Evolutionary conservation across 2,329 filamentous ascomycete genomes (phyloP).

Genomic region (Sarocladium oryzae): DNA sequence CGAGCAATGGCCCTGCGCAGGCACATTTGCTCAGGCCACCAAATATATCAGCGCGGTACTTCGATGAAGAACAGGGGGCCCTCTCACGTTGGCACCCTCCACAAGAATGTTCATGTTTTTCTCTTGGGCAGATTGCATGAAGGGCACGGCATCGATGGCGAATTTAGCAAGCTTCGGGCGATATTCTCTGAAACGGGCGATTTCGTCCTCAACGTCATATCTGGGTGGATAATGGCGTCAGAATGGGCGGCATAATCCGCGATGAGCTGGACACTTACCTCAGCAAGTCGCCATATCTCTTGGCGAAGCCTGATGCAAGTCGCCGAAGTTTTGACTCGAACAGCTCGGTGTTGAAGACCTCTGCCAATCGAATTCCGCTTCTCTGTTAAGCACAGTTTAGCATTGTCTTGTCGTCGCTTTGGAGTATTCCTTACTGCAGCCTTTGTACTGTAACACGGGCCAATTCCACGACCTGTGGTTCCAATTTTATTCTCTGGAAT

Average conservation of each 20-base stretch:
- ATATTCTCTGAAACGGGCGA: constrained; percentile 54
- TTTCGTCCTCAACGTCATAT: constrained; percentile 64
- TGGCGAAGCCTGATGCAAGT: constrained; percentile 53
- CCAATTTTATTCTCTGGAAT: constrained; percentile 23
- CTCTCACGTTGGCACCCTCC: constrained; percentile 49
- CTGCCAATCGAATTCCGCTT: constrained; percentile 59
- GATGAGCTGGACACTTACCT: constrained; percentile 20
- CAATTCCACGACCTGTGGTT: constrained; percentile 34
- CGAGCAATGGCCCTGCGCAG: constrained; percentile 14
- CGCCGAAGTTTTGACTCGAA: constrained; percentile 62
- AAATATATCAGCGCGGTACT: constrained; percentile 9
- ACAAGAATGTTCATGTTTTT: constrained; percentile 55
- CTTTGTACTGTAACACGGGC: constrained; percentile 26
- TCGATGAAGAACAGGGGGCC: constrained; percentile 14
- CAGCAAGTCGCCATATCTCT: constrained; percentile 61
- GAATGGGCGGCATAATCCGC: background rate
- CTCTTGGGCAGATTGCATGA: constrained; percentile 56
- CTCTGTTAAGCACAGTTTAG: constrained; percentile 30
- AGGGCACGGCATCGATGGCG: constrained; percentile 60
- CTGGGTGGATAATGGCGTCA: background rate
- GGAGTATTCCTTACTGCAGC: constrained; percentile 17
- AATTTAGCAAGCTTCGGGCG: constrained; percentile 51
- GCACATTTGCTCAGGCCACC: constrained; percentile 13
- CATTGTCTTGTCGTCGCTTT: background rate
- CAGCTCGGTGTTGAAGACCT: constrained; percentile 58